Base-by-base conservation (phyloP, 139 green algal genomes). In the Tetraselmis striata region DNA sequence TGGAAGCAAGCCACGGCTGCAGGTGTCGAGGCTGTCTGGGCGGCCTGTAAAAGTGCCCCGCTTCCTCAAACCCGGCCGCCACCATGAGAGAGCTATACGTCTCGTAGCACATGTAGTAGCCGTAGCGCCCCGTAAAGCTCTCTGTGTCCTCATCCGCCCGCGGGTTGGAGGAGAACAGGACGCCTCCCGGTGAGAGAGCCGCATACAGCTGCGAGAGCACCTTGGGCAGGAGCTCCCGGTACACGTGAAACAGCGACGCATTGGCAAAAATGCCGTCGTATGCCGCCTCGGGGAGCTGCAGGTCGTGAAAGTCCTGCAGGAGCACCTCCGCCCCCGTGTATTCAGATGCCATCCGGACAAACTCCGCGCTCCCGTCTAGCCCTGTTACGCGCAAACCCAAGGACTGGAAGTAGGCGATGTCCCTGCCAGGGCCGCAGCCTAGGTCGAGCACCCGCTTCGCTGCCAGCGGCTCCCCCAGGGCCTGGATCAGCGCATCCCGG, bases 351-450 rank as follows among this genome's bases (percentile, higher is more conserved):
- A 77, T 77, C 5, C n/a, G 26, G 23, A 28, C 25, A 29, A 77
- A 77, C 74, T 28, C 74, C 23, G 26, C 74, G n/a, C 74, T 77
- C 74, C 74, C 74, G 74, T 77, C 74, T 18, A 77, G 74, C 74
- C 74, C 74, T 28, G 74, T 77, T 18, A 77, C 74, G 5, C 23
- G 25, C 25, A 77, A 18, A 2, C 74, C 74, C 23, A 77, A 2
- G 26, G 74, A 77, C 74, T 77, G 74, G 25, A 77, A 77, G 74
- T 77, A 77, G 23, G n/a, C 74, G 25, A 77, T 77, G 74, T 77
- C 74, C 25, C 74, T 2, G 23, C 74, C 74, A 2, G 74, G 74
- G 2, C 74, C 74, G 25, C 74, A 77, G 2, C 74, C 74, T 11
- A 77, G 23, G 23, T 77, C 74, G 5, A 77, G 74, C 26, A 77